Base-by-base conservation (phyloP, 202 grass and related monocot species). In the Zizania palustris region DNA sequence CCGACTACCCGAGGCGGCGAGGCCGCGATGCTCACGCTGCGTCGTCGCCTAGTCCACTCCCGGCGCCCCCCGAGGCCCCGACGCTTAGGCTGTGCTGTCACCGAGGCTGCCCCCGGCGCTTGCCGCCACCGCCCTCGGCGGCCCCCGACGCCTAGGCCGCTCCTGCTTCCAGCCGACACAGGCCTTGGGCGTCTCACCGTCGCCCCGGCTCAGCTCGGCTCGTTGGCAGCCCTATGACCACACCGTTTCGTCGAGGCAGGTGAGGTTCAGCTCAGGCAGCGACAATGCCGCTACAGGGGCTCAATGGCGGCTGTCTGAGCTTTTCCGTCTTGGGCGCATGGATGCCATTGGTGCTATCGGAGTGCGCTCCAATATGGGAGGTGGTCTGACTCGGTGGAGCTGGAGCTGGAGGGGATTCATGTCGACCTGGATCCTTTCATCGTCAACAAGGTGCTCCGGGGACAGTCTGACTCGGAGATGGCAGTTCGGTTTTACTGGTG, bases 401-500 rank as follows among this genome's bases (percentile, higher is more conserved):
- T 78, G 73, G 88, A 91, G 61, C 68, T 97, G 50, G 79, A 90
- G 62, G 87, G 79, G 59, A 86, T 97, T 43, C 10, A 75, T 45
- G 37, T 92, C n/a, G 77, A 92, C 60, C 51, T 97, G 42, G 88
- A 94, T 28, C 81, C 85, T 54, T 92, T 86, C 82, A 71, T 97
- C 35, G 66, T 90, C 63, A 88, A 90, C 67, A 68, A 73, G 15
- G 94, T 97, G 16, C 72, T 97, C 13, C 90, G 90, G 61, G 74
- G 84, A 10, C 46, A 90, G 73, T 90, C 85, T 1, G 80, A 92
- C 85, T 94, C 91, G 0, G 76, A 90, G 56, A 89, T 79, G 5
- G 91, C 95, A 1, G 90, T 88, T 63, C 72, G 69, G 45, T 90
- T 97, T 63, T 97, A 92, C 79, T 63, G 69, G 80, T 97, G 94